Percentiles rank a stretch among this genome's conserved stretches.
Evolutionary conservation across 139 green algal genomes (phyloP).

Genomic region (Chlorella sp.): DNA sequence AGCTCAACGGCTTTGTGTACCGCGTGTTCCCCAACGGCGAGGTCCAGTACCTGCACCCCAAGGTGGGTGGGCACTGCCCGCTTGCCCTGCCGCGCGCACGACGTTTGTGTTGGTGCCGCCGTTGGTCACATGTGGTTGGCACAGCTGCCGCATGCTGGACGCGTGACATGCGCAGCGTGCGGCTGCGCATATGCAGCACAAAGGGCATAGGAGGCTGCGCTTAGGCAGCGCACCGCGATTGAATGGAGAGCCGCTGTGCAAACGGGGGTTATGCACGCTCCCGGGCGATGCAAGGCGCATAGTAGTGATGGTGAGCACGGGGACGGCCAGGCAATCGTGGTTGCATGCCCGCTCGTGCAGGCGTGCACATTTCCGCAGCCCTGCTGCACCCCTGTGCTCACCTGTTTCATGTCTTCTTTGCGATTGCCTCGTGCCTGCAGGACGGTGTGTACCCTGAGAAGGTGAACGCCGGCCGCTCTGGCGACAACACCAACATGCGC

Average conservation of each 20-base stretch:
- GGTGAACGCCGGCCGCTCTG: conserved; percentile 93
- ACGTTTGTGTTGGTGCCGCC: background rate
- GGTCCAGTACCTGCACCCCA: conserved; percentile 99
- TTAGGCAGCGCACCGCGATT: no score
- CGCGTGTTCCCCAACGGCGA: conserved; percentile 94
- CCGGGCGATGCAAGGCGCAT: background rate
- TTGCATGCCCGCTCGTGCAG: background rate
- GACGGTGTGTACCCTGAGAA: conserved; percentile 99
- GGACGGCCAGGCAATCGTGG: background rate
- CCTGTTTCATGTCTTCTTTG: background rate
- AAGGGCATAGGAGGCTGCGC: no score
- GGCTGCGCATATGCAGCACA: no score
- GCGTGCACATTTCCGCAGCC: background rate
- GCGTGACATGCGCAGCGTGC: no score
- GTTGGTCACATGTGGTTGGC: background rate
- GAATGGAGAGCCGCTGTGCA: no score
- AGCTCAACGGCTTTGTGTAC: conserved; percentile 93
- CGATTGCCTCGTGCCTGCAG: background rate
- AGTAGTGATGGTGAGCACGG: background rate
- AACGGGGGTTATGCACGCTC: no score
- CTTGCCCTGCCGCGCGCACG: background rate
- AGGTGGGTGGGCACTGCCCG: conserved; percentile 49
- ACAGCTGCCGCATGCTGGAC: background rate
- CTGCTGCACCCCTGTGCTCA: background rate
- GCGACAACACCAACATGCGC: conserved; percentile 91